Conservation (phyloP, 1,139 yeast genomes). For the Schizosaccharomyces versatilis region DNA sequence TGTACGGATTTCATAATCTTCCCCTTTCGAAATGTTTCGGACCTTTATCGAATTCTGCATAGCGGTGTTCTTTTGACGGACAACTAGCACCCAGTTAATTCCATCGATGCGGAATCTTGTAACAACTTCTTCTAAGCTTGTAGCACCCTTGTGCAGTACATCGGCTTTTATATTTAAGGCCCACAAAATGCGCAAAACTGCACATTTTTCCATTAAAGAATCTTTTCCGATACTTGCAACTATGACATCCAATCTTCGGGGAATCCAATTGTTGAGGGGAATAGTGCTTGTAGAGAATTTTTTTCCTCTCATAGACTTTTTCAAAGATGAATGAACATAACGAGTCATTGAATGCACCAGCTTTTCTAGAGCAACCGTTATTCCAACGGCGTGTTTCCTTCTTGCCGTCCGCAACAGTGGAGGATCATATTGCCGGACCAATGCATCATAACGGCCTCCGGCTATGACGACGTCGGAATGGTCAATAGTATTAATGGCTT, state of each 20-base stretch:
- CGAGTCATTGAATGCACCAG: neutral
- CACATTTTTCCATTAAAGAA: neutral
- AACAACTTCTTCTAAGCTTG: neutral
- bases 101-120: neutral
- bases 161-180: neutral
- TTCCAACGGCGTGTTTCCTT: conserved; percentile 1
- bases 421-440: conserved; percentile 21
- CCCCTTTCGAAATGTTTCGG: neutral
- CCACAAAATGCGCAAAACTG: neutral
- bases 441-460: conserved; percentile 74
- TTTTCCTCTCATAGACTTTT: too few relatives aligned
- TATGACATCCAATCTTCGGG: neutral
- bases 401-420: neutral
- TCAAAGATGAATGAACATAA: neutral
- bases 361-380: neutral
- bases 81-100: neutral
- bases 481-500: conserved; percentile 41
- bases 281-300: neutral
- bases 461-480: conserved; percentile 37
- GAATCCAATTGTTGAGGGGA: neutral
- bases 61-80: neutral
- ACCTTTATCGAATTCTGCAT: neutral
- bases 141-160: neutral
- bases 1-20: neutral
- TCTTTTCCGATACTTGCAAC: conserved; percentile 1